Base-by-base conservation (phyloP, 2,329 filamentous ascomycete species). In the Rhinocladiella mackenziei region DNA sequence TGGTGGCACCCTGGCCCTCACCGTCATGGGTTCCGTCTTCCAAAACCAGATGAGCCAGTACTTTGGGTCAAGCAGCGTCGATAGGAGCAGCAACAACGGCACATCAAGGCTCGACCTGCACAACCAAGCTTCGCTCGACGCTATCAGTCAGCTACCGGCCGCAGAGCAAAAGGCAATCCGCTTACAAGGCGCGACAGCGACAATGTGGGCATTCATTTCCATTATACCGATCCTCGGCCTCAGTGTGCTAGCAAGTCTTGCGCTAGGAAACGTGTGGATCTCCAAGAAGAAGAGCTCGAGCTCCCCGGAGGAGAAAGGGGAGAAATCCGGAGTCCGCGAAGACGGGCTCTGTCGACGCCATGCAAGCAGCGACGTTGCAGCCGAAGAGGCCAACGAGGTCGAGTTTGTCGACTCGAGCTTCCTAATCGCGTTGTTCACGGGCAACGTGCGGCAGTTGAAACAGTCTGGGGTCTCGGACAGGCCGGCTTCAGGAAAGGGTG, bases 21-120 rank as follows among this genome's bases (percentile, higher is more conserved):
- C 81, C 0, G 72, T 85, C 55, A 84, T 85, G 81, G 74, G 79
- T 10, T 73, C 76, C 6, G 80, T 85, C 1, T 84, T 84, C 61
- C 83, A 83, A 57, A 85, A 85, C 40, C 70, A 73, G 40, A 53
- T 69, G 56, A 42, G 59, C 52, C 3, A 41, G 28, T 37, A 51
- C 33, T 45, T 66, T n/a, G 53, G 41, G 4, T 38, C 46, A 2
- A 32, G 32, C 14, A 44, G 44, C 50, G 65, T 60, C 3, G 42
- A 63, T 58, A 51, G 63, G 58, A 50, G 48, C 45, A 36, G 42
- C 28, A 44, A 36, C 14, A n/a, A 13, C 13, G 30, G 34, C 13
- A 29, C 28, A 6, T 29, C 34, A 4, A 13, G 8, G 4, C 31
- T 59, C 39, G 58, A 65, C 43, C 48, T 67, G 39, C 53, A 65